Evolutionary conservation across 2,329 filamentous ascomycete genomes (phyloP), one percentile per base, ranked within the genome.

Genomic region (Calonectria crousiana): DNA sequence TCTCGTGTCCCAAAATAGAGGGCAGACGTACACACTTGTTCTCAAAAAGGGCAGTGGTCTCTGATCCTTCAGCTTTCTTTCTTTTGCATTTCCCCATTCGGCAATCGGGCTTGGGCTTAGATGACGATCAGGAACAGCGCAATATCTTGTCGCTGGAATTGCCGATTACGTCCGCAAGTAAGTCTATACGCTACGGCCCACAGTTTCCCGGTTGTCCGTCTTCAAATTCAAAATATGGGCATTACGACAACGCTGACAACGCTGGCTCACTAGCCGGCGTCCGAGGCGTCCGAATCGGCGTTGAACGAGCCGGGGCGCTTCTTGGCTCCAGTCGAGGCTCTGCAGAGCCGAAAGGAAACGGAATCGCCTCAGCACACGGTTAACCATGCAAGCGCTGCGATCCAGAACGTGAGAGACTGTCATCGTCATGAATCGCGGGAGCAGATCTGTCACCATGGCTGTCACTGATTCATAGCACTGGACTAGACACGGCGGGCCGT

Each of bases 1-100:
- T 65, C 60, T 62, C 56, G 56, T 62, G 56, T 62, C 56, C 56
- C 56, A 14, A 62, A 62, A 62, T 62, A 62, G 56, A 36, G 56
- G 56, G 56, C 34, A 62, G n/a, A 62, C 30, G n/a, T 36, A 60
- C 14, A 11, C 30, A 26, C 38, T 20, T 30, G 11, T 47, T 65
- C 60, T 65, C 41, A 47, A 49, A 49, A 65, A 23, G 60, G 41
- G 16, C 41, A 65, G 20, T 13, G 38, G 14, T 49, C 38, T 65
- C 41, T 49, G 20, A 34, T 49, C 60, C 18, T 49, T 38, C 60
- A 41, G 20, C 28, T 30, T 41, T 36, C 26, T 65, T 64, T 49
- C 60, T 44, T 32, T n/a, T 28, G 26, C 14, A 49, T 49, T 65
- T 65, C 28, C 60, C 38, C 28, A 65, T 60, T 28, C 34, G 38